Evolutionary conservation across 768 basidiomycete genomes (phyloP).

Genomic region (Serendipita indica): DNA sequence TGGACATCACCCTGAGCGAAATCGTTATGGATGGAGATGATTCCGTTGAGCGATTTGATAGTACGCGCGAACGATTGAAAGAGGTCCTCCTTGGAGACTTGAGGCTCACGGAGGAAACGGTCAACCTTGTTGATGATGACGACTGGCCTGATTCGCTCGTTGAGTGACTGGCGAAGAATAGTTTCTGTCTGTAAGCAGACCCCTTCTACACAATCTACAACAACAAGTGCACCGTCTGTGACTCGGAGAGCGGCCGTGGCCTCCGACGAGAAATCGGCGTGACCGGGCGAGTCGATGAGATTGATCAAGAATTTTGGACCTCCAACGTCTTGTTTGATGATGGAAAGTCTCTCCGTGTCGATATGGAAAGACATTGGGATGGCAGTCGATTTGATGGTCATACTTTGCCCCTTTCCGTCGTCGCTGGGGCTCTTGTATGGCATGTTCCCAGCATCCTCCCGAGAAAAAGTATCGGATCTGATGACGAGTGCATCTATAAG

Average conservation of each 20-base stretch:
- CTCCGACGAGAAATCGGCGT: slow-evolving; percentile 99
- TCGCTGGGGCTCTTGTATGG: slow-evolving; percentile 94
- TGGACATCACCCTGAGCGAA: slow-evolving; percentile 90
- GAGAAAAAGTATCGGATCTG: slow-evolving; percentile 97
- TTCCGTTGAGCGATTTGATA: slow-evolving; percentile 95
- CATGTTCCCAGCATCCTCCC: slow-evolving; percentile 85
- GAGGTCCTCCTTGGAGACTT: slow-evolving; percentile 90
- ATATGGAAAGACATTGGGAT: slow-evolving; percentile 99
- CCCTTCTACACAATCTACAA: slow-evolving; percentile 98
- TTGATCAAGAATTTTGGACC: slow-evolving; percentile 98
- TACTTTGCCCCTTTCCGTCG: slow-evolving; percentile 99
- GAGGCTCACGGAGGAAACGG: slow-evolving; percentile 95
- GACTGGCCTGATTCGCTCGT: slow-evolving; percentile 98
- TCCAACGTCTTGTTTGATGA: slow-evolving; percentile 88
- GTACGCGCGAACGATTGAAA: slow-evolving; percentile 97
- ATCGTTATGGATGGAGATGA: slow-evolving; percentile 95
- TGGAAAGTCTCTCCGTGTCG: slow-evolving; percentile 66
- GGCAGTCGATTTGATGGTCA: slow-evolving; percentile 98
- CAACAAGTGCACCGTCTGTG: slow-evolving; percentile 97
- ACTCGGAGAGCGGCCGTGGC: slow-evolving; percentile 99
- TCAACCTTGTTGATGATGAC: slow-evolving; percentile 99
- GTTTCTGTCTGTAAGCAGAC: slow-evolving; percentile 99
- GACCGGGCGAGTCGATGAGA: slow-evolving; percentile 98
- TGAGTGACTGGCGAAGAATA: slow-evolving; percentile 90
- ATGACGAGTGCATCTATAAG: slow-evolving; percentile 97